Evolutionary conservation across 2,329 filamentous ascomycete species (phyloP).

Genomic region (Alternaria arborescens): DNA sequence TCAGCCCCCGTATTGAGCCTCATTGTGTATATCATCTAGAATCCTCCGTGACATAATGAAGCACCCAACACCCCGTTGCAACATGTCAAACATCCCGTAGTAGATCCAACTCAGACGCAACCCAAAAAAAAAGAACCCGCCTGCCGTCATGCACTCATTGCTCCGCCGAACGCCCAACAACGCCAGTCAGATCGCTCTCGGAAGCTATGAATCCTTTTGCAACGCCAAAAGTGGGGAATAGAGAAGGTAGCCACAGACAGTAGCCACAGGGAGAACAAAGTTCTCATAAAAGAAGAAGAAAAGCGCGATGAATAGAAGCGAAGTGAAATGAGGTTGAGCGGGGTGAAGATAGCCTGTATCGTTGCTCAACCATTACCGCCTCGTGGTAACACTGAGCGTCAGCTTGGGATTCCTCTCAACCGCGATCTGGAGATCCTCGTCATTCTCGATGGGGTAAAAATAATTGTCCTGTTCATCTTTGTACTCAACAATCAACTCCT

Average conservation of each 20-base stretch:
- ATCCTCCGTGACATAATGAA: neutral
- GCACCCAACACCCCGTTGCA: neutral
- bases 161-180: slow-evolving; percentile 5
- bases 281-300: slow-evolving; percentile 7
- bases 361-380: slow-evolving; percentile 13
- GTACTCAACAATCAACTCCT: slow-evolving; percentile 83
- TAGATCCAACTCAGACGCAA: slow-evolving; percentile 1
- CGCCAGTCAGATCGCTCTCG: slow-evolving; percentile 11
- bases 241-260: slow-evolving; percentile 1
- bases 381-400: slow-evolving; percentile 63
- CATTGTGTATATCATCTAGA: slow-evolving; percentile 4
- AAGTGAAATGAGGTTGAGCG: neutral
- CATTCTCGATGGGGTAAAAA: slow-evolving; percentile 76
- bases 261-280: slow-evolving; percentile 3
- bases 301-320: slow-evolving; percentile 12
- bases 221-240: slow-evolving; percentile 21
- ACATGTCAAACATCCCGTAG: neutral
- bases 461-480: slow-evolving; percentile 82
- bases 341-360: neutral
- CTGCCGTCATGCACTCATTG: slow-evolving; percentile 7
- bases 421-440: slow-evolving; percentile 82
- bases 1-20: neutral
- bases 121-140: slow-evolving; percentile 1
- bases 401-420: slow-evolving; percentile 87
- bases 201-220: slow-evolving; percentile 20